Conservation (phyloP, 2,329 filamentous ascomycete species). For the Phoma sp. region DNA sequence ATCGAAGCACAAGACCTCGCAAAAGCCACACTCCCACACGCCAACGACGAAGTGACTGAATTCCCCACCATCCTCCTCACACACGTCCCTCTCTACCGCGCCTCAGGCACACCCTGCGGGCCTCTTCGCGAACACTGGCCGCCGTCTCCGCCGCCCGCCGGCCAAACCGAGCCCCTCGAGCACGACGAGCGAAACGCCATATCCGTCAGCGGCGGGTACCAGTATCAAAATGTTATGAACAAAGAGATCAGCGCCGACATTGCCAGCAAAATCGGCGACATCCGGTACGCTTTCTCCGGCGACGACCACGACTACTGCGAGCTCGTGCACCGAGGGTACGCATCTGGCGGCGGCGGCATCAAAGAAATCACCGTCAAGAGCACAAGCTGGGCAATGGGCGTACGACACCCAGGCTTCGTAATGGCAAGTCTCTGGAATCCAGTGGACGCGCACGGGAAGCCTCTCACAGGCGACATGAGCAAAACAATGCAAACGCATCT, state of each 20-base stretch:
- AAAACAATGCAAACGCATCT: slow-evolving; percentile 84
- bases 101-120: slow-evolving; percentile 84
- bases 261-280: slow-evolving; percentile 78
- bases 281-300: slow-evolving; percentile 88
- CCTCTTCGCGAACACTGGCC: slow-evolving; percentile 85
- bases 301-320: slow-evolving; percentile 99
- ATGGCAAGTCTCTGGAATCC: slow-evolving; percentile 94
- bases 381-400: slow-evolving; percentile 95
- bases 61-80: slow-evolving; percentile 89
- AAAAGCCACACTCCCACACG: slow-evolving; percentile 40
- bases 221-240: slow-evolving; percentile 94
- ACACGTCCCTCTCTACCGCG: slow-evolving; percentile 88
- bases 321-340: slow-evolving; percentile 74
- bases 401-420: slow-evolving; percentile 84
- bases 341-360: slow-evolving; percentile 63
- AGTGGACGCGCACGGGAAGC: slow-evolving; percentile 63
- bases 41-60: slow-evolving; percentile 60
- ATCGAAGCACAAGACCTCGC: slow-evolving; percentile 61
- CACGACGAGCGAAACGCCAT: slow-evolving; percentile 80
- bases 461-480: slow-evolving; percentile 49
- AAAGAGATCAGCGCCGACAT: slow-evolving; percentile 78
- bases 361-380: slow-evolving; percentile 94
- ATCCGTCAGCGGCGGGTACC: slow-evolving; percentile 79
- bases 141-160: slow-evolving; percentile 68
- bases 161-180: slow-evolving; percentile 61